Percentiles rank a stretch among this genome's conserved stretches.
Conservation (phyloP, 177 flowering plant genomes). For the Vitis hybrid region DNA sequence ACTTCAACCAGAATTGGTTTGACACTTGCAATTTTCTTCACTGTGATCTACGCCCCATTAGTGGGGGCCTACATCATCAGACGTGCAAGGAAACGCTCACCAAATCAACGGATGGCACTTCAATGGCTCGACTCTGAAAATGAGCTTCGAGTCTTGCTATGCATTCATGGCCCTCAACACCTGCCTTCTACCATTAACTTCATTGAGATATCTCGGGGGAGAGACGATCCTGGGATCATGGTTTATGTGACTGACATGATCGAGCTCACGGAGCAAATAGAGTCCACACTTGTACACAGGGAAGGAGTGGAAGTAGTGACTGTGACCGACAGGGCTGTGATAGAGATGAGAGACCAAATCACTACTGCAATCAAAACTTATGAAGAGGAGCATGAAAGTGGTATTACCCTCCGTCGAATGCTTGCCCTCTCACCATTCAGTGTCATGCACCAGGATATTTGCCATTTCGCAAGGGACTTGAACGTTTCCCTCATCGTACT, state of each 20-base stretch:
- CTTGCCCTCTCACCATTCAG: constrained; percentile 48
- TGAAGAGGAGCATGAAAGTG: constrained; percentile 36
- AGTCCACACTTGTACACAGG: constrained; percentile 40
- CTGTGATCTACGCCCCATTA: constrained; percentile 40
- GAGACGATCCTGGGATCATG: constrained; percentile 28
- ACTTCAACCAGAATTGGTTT: constrained; percentile 28
- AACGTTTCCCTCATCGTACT: constrained; percentile 52
- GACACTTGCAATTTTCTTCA: constrained; percentile 33
- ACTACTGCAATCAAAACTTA: constrained; percentile 34
- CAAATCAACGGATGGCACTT: constrained; percentile 43
- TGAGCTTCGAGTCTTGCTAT: constrained; percentile 57
- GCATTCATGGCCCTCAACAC: constrained; percentile 53
- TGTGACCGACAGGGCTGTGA: constrained; percentile 44
- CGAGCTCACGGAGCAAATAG: constrained; percentile 56
- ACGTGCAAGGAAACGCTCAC: constrained; percentile 46
- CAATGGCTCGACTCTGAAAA: constrained; percentile 47
- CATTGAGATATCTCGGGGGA: constrained; percentile 62
- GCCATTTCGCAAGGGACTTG: constrained; percentile 56
- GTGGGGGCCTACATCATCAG: constrained; percentile 42
- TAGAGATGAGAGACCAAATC: constrained; percentile 46
- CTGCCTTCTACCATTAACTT: constrained; percentile 49
- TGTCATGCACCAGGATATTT: constrained; percentile 59
- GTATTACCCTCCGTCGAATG: constrained; percentile 42
- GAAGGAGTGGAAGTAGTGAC: constrained; percentile 37
- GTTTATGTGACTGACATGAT: constrained; percentile 69